Conservation (phyloP, 1,284 basidiomycete species). For the Ceratobasidium sp. region DNA sequence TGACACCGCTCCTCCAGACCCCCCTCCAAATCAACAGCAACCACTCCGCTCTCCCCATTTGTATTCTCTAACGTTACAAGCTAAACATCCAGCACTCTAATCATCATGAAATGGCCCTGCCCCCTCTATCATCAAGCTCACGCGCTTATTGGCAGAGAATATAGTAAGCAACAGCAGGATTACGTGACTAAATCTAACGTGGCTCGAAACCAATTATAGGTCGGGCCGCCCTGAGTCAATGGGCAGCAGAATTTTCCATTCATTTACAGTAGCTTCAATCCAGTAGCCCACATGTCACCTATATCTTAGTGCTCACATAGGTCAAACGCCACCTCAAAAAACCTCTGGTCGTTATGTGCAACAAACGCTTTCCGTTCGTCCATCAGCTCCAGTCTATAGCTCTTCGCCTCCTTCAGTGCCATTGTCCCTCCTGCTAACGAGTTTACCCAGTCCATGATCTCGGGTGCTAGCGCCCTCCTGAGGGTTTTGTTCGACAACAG, state of each 20-base stretch:
- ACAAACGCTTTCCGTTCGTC: constrained; percentile 27
- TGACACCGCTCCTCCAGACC: constrained; percentile 72
- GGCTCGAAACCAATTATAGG: too few relatives aligned
- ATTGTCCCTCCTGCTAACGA: neutral
- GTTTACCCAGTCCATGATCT: neutral
- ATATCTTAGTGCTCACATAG: neutral
- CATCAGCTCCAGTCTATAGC: neutral
- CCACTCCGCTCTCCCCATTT: constrained; percentile 71
- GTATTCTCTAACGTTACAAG: constrained; percentile 84
- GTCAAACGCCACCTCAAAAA: neutral
- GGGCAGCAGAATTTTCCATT: too few relatives aligned
- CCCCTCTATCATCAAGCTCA: constrained; percentile 60
- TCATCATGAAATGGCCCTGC: constrained; percentile 91
- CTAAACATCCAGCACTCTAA: constrained; percentile 89
- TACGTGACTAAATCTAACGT: too few relatives aligned
- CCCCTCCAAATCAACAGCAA: constrained; percentile 70
- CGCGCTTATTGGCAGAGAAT: too few relatives aligned
- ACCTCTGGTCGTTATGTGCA: neutral
- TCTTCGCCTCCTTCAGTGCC: neutral
- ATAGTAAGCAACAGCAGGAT: too few relatives aligned
- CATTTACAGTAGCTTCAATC: too few relatives aligned
- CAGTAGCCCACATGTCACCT: too few relatives aligned
- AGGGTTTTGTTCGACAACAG: neutral
- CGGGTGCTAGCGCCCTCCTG: too few relatives aligned
- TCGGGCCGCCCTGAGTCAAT: too few relatives aligned